A percentile compares a stretch with the other conserved stretches of the same genome.
phyloP scores from a whole-genome alignment of 805 yeast species.

The Sugiyamaella valdiviana region DNA sequence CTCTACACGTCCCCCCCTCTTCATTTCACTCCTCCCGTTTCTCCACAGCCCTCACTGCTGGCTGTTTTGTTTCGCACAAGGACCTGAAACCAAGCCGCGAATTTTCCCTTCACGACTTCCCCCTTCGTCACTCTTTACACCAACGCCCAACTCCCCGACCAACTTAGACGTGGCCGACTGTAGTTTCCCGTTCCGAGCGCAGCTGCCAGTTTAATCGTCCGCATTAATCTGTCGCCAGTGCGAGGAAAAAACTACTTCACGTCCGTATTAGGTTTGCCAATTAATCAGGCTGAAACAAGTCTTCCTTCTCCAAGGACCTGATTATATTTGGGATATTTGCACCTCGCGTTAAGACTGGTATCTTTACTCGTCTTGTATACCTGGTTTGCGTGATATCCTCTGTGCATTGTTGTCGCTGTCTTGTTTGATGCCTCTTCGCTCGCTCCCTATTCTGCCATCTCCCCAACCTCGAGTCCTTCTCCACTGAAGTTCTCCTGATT shows the following conservation, averaged over 20 bases:
- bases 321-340: background rate
- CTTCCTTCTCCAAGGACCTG: background rate
- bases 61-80: background rate
- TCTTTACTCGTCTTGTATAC: too few relatives aligned
- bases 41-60: background rate
- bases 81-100: background rate
- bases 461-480: too few relatives aligned
- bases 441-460: background rate
- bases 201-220: background rate
- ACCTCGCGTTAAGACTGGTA: too few relatives aligned
- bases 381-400: background rate
- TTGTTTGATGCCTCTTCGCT: background rate
- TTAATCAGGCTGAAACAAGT: constrained; percentile 7
- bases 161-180: background rate
- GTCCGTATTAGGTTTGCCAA: constrained; percentile 6
- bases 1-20: background rate
- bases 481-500: too few relatives aligned
- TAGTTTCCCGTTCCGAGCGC: background rate
- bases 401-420: background rate
- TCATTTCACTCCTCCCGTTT: background rate
- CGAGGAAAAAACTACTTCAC: background rate
- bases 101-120: background rate
- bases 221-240: background rate
- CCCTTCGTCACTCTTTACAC: background rate
- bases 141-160: background rate